Base-by-base conservation (phyloP, 208 protist species). In the Acanthamoeba sp. region DNA sequence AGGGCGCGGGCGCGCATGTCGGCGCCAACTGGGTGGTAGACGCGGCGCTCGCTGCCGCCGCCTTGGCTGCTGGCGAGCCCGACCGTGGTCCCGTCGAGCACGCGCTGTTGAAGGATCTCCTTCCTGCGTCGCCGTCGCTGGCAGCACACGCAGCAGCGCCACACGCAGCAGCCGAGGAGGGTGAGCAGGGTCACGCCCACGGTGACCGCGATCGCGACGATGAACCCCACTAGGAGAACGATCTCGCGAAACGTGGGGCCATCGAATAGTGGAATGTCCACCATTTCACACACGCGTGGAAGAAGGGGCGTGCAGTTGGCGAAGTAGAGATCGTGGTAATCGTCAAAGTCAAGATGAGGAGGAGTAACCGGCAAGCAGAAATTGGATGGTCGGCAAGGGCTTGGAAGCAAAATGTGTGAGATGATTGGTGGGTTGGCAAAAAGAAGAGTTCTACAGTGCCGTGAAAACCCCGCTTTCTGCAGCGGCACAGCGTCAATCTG, bases 241-340 rank as follows among this genome's bases (percentile, higher is more conserved):
- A 87, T 87, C 78, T 87, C 45, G 29, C 78, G 38, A 36, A 87
- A 87, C n/a, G 78, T n/a, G 45, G 78, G 78, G 6, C 78, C 78
- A 87, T 87, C 78, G 78, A 87, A 87, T 10, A 87, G 27, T 50
- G 78, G 78, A 59, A 87, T 87, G 78, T 87, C 45, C 78, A 87
- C 78, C 78, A 87, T 87, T 20, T 50, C n/a, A 14, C 29, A 52
- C 48, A 20, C n/a, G n/a, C n/a, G n/a, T n/a, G n/a, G n/a, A n/a
- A n/a, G n/a, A n/a, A n/a, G n/a, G n/a, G n/a, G n/a, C n/a, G n/a
- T n/a, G n/a, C n/a, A n/a, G n/a, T n/a, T n/a, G n/a, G n/a, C n/a
- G n/a, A n/a, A n/a, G n/a, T n/a, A n/a, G n/a, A n/a, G n/a, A n/a
- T n/a, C n/a, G n/a, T n/a, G n/a, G n/a, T n/a, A n/a, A n/a, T n/a